phyloP scores from a whole-genome alignment of 164 flowering plant species.

The Sextonia rubra region DNA sequence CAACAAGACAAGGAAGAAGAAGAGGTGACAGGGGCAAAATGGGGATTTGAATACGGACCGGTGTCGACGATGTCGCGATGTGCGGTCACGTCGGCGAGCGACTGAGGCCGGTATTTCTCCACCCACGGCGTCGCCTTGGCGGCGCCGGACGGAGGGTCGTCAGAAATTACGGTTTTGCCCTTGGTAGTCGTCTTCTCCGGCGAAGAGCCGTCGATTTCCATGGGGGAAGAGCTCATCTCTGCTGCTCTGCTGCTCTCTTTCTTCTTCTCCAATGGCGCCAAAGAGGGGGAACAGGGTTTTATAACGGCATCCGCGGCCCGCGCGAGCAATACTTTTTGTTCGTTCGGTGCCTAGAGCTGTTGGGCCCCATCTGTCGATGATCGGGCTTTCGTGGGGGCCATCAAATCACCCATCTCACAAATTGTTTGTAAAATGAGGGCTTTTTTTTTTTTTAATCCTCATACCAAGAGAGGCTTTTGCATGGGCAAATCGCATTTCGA shows the following conservation, averaged over 20 bases:
- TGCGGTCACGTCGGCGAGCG: slow-evolving; percentile 96
- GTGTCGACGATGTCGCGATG: slow-evolving; percentile 95
- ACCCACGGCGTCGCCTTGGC: slow-evolving; percentile 80
- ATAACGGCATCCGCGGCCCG: background rate
- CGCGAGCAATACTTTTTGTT: no score
- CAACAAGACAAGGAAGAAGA: background rate
- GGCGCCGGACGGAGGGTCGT: background rate
- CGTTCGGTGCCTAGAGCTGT: no score
- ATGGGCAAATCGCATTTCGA: no score
- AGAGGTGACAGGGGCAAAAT: background rate
- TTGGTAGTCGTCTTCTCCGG: slow-evolving; percentile 56
- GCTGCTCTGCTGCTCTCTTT: background rate
- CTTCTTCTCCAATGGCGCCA: background rate
- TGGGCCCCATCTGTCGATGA: no score
- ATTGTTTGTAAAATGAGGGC: no score
- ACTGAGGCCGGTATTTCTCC: slow-evolving; percentile 95
- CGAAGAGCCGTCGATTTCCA: slow-evolving; percentile 37
- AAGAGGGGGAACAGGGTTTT: background rate
- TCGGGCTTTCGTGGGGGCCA: no score
- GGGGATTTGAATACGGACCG: slow-evolving; percentile 33
- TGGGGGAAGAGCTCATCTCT: background rate
- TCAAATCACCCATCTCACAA: no score
- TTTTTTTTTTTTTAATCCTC: no score
- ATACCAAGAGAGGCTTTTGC: no score
- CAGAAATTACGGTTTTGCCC: slow-evolving; percentile 35